phyloP scores from a whole-genome alignment of 192 early-diverging fungal genomes.

The Bifiguratus adelaidae region DNA sequence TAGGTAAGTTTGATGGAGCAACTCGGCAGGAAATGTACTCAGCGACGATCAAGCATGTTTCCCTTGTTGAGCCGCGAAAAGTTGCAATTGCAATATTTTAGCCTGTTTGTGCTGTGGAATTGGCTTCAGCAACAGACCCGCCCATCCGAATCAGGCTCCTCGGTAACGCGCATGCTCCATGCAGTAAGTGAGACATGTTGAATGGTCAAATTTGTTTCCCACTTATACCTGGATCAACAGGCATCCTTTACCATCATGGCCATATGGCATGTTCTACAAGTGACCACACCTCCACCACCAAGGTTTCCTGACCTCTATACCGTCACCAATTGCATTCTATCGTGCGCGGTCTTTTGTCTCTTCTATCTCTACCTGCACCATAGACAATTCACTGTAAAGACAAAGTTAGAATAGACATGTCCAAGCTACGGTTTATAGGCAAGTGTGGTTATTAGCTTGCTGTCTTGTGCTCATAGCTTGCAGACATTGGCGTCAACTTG shows the following conservation, averaged over 20 bases:
- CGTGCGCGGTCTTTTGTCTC: conserved; percentile 53
- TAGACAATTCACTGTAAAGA: conserved; percentile 44
- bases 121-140: too few species aligned
- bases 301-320: conserved; percentile 73
- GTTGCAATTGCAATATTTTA: conserved; percentile 58
- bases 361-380: conserved; percentile 69
- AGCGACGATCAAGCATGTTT: conserved; percentile 55
- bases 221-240: neutral
- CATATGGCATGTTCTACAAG: conserved; percentile 46
- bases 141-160: too few species aligned
- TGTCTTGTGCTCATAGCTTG: neutral
- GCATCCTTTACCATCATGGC: conserved; percentile 33
- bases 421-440: too few species aligned
- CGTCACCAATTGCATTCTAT: conserved; percentile 66
- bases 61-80: conserved; percentile 76
- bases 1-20: conserved; percentile 26
- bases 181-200: conserved; percentile 5
- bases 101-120: conserved; percentile 67
- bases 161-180: too few species aligned
- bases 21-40: neutral
- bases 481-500: conserved; percentile 85
- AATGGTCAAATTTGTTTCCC: neutral
- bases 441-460: too few species aligned
- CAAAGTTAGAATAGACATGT: too few species aligned
- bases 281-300: conserved; percentile 46